Conservation (phyloP, 1,284 basidiomycete genomes). For the Pseudozyma pruni region DNA sequence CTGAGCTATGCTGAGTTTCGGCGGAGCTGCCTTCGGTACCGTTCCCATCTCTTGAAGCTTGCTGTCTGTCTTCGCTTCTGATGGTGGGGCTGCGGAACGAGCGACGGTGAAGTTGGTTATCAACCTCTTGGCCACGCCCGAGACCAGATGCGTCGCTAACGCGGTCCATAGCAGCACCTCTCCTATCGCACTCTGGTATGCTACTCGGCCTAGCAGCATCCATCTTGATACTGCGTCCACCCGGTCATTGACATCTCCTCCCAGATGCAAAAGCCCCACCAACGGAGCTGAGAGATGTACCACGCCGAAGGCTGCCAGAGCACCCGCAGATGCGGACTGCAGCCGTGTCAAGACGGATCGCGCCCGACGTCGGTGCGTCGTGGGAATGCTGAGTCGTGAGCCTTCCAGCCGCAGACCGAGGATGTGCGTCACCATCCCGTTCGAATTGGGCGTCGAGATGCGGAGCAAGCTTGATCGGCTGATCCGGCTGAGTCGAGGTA, state of each 20-base stretch:
- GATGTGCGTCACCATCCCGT: conserved; percentile 13
- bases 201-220: conserved; percentile 62
- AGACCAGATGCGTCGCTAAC: conserved; percentile 38
- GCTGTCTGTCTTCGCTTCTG: background rate
- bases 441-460: too few species aligned
- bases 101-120: conserved; percentile 17
- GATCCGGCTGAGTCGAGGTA: too few species aligned
- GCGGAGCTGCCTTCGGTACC: background rate
- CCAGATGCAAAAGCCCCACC: conserved; percentile 20
- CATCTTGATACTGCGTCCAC: conserved; percentile 35
- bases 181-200: conserved; percentile 53
- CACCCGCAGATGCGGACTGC: conserved; percentile 22
- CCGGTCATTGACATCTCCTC: conserved; percentile 38
- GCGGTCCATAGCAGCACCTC: conserved; percentile 56
- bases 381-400: conserved; percentile 1
- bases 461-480: too few species aligned
- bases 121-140: conserved; percentile 34
- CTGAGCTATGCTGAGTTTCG: conserved; percentile 12
- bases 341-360: conserved; percentile 11
- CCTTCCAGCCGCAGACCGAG: conserved; percentile 17
- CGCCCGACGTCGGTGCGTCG: background rate
- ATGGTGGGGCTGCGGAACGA: background rate
- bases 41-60: background rate
- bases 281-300: conserved; percentile 34
- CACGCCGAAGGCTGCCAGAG: conserved; percentile 21